These are phyloP conservation scores for Globisporangium mamillatum DNA, from an alignment of 352 stramenopile genomes.

Conservation along the genomic window DNA sequence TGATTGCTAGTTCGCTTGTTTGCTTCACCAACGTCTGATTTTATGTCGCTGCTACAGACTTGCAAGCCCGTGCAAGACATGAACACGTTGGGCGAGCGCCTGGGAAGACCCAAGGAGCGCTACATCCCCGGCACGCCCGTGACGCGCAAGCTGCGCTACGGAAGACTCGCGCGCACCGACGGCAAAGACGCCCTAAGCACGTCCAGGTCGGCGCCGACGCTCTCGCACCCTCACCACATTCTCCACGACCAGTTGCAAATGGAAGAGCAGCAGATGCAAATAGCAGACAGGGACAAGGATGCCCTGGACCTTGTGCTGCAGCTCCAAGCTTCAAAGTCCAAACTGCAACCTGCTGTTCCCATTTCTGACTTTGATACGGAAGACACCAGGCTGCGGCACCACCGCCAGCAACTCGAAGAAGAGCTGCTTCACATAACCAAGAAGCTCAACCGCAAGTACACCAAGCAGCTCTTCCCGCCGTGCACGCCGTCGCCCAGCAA, in stretches of 20 bases:
- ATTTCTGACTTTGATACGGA: not conserved
- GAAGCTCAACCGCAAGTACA: constrained; percentile 76
- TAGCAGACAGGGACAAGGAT: constrained; percentile 16
- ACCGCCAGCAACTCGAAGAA: constrained; percentile 39
- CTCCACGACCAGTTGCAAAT: constrained; percentile 16
- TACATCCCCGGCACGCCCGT: constrained; percentile 39
- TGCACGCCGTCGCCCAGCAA: constrained; percentile 25
- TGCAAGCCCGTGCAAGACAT: constrained; percentile 25
- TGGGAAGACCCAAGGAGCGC: constrained; percentile 25
- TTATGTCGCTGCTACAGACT: not conserved
- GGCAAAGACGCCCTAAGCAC: constrained; percentile 21
- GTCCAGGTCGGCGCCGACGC: constrained; percentile 27
- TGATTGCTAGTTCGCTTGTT: not conserved
- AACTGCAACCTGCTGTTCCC: not conserved
- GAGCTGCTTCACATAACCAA: constrained; percentile 57
- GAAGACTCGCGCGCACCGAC: constrained; percentile 33
- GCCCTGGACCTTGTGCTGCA: constrained; percentile 17
- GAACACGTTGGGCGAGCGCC: constrained; percentile 36
- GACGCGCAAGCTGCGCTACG: constrained; percentile 37
- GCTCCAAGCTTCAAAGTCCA: not conserved
- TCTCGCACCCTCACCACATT: constrained; percentile 19
- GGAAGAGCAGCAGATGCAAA: constrained; percentile 16
- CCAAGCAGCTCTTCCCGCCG: constrained; percentile 42
- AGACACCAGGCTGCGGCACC: constrained; percentile 22
- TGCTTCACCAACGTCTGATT: not conserved